Evolutionary conservation across 768 basidiomycete species (phyloP), one percentile per base, ranked within the genome.

Genomic region (Kwoniella dejecticola): DNA sequence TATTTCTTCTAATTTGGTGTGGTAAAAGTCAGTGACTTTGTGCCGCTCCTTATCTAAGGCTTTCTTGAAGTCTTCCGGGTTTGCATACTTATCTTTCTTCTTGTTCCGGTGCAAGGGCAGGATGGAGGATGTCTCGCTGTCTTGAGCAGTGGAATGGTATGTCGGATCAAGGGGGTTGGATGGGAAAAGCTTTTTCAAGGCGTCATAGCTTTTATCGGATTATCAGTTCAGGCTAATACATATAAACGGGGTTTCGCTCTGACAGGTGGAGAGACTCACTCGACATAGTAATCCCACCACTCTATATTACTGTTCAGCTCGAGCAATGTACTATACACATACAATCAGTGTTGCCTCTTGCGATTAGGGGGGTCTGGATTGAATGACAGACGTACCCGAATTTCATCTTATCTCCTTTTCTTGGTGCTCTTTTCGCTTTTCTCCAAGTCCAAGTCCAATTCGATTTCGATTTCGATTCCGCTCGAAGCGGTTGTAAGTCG

Each of bases 1-100:
- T 19, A 96, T 79, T 49, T 93, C 89, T 45, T 82, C 83, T 72
- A 90, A 87, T 78, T 94, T 90, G 1, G 78, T 71, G 47, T 84
- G 83, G 77, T 97, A 98, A 77, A 98, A 98, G 0, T 80, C 54
- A 21, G 81, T 79, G 17, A 97, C 87, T 83, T 93, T 96, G 72
- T 82, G 82, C 29, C 94, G 82, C 71, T 99, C 93, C 63, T 84
- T 82, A 77, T 96, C 88, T 29, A 96, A 83, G 0, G 92, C 82
- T 0, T 88, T 86, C 8, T 83, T 76, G 77, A 98, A 98, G 17
- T 76, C 69, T 57, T 67, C 71, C 83, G 78, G 70, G 0, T 64
- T 52, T 15, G 71, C 75, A 29, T 36, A 70, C 54, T 70, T 70
- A 26, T 60, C 58, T n/a, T 42, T 33, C 12, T 62, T 57, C 15